These are phyloP conservation scores for Lactarius hatsudake DNA, from an alignment of 768 basidiomycete genomes.

Conservation along the genomic window DNA sequence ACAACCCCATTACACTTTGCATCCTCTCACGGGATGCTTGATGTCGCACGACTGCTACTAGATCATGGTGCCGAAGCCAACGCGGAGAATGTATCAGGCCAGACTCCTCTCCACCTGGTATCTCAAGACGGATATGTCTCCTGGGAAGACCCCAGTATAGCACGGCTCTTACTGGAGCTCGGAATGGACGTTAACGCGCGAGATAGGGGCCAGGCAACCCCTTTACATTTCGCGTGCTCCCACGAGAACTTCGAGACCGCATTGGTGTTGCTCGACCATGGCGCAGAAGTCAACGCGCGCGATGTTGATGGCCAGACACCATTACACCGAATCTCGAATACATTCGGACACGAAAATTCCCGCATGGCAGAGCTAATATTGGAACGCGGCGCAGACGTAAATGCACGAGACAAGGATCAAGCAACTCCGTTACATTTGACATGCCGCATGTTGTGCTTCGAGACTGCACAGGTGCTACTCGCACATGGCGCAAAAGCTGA, in stretches of 20 bases:
- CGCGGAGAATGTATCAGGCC: neutral
- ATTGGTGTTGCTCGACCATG: neutral
- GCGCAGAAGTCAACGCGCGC: neutral
- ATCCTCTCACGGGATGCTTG: neutral
- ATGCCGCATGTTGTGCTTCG: neutral
- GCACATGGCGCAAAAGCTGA: neutral
- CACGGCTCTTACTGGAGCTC: neutral
- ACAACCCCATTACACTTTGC: neutral
- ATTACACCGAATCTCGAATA: too few species aligned
- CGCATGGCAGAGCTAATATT: too few species aligned
- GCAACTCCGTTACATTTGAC: neutral
- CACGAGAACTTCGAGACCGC: neutral
- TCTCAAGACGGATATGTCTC: fast-evolving
- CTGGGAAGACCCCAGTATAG: neutral
- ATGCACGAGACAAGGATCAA: too few species aligned
- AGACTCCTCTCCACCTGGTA: neutral
- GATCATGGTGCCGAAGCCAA: neutral
- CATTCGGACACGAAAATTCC: too few species aligned
- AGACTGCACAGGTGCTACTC: neutral
- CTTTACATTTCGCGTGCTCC: neutral
- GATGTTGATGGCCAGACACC: neutral
- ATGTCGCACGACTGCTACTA: neutral
- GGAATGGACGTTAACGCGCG: neutral
- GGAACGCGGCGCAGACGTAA: too few species aligned
- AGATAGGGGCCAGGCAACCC: neutral